A percentile compares a stretch with the other conserved stretches of the same genome.
These are phyloP conservation scores for Saturnispora sekii DNA, from an alignment of 805 yeast genomes.

Conservation along the genomic window DNA sequence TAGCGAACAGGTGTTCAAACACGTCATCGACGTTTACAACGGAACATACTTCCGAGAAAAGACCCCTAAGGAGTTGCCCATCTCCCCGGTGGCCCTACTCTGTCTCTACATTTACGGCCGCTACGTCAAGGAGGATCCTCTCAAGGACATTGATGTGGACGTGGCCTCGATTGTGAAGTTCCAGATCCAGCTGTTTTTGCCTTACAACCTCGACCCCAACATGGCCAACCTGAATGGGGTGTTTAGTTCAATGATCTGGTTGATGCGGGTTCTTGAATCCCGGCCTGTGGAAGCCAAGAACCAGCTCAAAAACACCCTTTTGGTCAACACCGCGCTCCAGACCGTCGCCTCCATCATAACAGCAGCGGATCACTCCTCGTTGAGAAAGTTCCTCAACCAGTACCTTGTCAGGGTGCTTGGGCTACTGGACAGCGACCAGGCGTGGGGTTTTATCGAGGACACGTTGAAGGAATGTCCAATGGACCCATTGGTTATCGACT, in stretches of 20 bases:
- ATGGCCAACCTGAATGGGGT: conserved; percentile 14
- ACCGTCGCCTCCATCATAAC: conserved; percentile 16
- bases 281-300: conserved; percentile 2
- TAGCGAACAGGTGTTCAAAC: conserved; percentile 32
- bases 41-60: conserved; percentile 12
- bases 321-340: conserved; percentile 20
- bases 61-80: conserved; percentile 12
- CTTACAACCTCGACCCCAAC: conserved; percentile 24
- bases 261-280: conserved; percentile 14
- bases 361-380: conserved; percentile 13
- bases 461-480: conserved; percentile 49
- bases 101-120: conserved; percentile 20
- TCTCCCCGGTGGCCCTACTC: conserved; percentile 4
- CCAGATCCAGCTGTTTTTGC: conserved; percentile 33
- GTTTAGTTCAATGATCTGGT: conserved; percentile 15
- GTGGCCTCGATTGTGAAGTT: conserved; percentile 29
- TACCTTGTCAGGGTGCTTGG: conserved; percentile 56
- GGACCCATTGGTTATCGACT: conserved; percentile 49
- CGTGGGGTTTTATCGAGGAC: conserved; percentile 55
- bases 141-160: conserved; percentile 5
- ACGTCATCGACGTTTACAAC: conserved; percentile 35
- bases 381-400: conserved; percentile 37
- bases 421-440: conserved; percentile 41
- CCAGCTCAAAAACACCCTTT: conserved; percentile 5
- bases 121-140: conserved; percentile 10